Base-by-base conservation (phyloP, 768 basidiomycete species). In the Collybia mongolica region DNA sequence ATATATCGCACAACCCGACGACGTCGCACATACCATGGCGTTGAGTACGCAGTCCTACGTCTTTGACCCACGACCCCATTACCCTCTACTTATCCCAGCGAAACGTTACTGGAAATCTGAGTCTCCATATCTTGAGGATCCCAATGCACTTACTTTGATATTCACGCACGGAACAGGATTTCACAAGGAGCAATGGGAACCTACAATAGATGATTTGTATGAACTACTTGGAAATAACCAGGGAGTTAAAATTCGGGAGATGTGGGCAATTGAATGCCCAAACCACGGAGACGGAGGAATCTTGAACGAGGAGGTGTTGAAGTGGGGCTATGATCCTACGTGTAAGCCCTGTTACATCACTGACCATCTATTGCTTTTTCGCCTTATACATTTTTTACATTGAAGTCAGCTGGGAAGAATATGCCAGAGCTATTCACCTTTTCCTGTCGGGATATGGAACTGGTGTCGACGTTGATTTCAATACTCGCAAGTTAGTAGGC, bases 121-220 rank as follows among this genome's bases (percentile, higher is more conserved):
- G 1, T 71, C 68, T 1, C 63, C 66, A 15, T 49, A 66, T 41
- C 54, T 67, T 3, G 45, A 65, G 18, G 75, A 77, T 40, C 56
- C 64, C 0, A 65, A 68, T 15, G 80, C 74, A 0, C 42, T 73
- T 9, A 82, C 82, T 0, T 63, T 82, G 24, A 60, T 83, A 26
- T 72, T 81, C 44, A 60, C 77, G 1, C 82, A 83, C 54, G 80
- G 74, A 6, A 80, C 77, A 1, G 73, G 81, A 0, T 80, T 77
- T 57, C 77, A 77, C 57, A 83, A 83, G 54, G 82, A 83, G 55
- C 70, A 70, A n/a, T 83, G 79, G 77, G 81, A 83, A 54, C 80
- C 82, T 0, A 71, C 73, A 0, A 64, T 84, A 2, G 75, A 77
- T 6, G 74, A 79, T 6, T 59, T 83, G 15, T 74, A 69, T 42